phyloP scores from a whole-genome alignment of 495 filamentous ascomycete species.

The Jackrogersella multiformis region DNA sequence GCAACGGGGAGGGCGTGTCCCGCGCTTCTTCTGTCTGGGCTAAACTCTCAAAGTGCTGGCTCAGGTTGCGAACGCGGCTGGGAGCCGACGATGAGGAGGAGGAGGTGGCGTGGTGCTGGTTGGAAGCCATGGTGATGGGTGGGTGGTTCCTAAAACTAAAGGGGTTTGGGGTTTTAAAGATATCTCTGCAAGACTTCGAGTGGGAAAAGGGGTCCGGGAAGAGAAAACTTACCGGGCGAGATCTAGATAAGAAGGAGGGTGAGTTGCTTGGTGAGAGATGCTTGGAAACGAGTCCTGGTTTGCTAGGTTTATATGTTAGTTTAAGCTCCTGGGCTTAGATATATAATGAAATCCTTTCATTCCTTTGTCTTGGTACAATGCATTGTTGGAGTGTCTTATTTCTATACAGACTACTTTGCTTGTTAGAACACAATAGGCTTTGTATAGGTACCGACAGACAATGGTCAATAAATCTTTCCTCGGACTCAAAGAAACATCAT shows the following conservation, averaged over 20 bases:
- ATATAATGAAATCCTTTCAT: neutral
- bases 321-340: neutral
- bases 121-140: constrained; percentile 3
- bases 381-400: neutral
- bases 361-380: neutral
- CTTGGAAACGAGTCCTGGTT: neutral
- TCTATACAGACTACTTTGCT: neutral
- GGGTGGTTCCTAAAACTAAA: neutral
- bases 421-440: neutral
- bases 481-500: neutral
- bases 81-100: neutral
- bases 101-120: neutral
- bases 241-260: neutral
- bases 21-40: neutral
- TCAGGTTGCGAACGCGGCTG: neutral
- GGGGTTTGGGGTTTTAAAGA: neutral
- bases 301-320: neutral
- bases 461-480: neutral
- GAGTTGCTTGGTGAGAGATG: neutral
- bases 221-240: neutral
- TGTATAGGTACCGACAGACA: neutral
- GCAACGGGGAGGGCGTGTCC: neutral
- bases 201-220: neutral
- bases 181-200: neutral
- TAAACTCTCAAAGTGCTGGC: neutral